Conservation (phyloP, 2,329 filamentous ascomycete genomes). For the Myriangium duriaei region DNA sequence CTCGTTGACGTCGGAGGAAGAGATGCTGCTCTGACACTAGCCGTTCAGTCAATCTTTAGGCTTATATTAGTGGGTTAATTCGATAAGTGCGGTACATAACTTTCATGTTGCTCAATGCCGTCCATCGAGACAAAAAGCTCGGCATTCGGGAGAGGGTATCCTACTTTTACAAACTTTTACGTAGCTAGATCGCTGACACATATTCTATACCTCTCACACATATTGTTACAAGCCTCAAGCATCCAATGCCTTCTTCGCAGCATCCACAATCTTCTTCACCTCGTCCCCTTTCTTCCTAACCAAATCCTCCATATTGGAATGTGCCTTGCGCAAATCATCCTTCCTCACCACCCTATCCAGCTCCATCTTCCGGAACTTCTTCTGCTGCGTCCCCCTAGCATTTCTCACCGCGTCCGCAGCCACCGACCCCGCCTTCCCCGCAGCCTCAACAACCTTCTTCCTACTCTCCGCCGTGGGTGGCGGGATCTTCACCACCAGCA, state of each 20-base stretch:
- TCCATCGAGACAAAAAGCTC: too few relatives aligned
- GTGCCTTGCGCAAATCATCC: constrained; percentile 38
- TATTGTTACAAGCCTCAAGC: too few relatives aligned
- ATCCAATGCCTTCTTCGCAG: constrained; percentile 35
- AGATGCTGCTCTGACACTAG: too few relatives aligned
- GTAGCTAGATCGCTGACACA: too few relatives aligned
- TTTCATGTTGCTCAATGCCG: too few relatives aligned
- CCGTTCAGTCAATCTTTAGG: too few relatives aligned
- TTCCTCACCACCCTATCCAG: constrained; percentile 31
- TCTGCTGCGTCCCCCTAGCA: constrained; percentile 36
- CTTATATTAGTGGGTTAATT: too few relatives aligned
- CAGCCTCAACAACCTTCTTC: constrained; percentile 26
- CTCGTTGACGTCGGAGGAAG: too few relatives aligned
- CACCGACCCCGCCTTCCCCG: constrained; percentile 30
- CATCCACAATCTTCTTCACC: constrained; percentile 37
- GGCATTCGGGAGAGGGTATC: too few relatives aligned
- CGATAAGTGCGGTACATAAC: too few relatives aligned
- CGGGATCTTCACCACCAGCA: constrained; percentile 43
- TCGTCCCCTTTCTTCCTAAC: constrained; percentile 36
- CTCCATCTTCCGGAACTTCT: constrained; percentile 34
- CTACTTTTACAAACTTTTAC: too few relatives aligned
- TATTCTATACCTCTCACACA: too few relatives aligned
- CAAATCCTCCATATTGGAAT: constrained; percentile 37
- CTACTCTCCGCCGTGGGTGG: constrained; percentile 46
- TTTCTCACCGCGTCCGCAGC: constrained; percentile 30